Evolutionary conservation across 805 yeast species (phyloP).

Genomic region (Cyberlindnera mrakii): DNA sequence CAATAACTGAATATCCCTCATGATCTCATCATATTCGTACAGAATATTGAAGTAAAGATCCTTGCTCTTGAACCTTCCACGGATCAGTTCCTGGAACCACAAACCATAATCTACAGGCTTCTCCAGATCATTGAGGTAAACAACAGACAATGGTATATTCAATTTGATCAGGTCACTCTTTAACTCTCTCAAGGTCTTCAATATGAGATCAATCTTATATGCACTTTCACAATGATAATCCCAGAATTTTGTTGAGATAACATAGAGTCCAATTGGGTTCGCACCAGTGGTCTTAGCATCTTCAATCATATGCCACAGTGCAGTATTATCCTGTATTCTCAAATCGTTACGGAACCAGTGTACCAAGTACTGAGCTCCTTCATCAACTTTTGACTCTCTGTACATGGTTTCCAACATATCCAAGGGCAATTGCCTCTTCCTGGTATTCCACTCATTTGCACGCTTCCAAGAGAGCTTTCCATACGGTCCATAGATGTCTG

Average conservation of each 20-base stretch:
- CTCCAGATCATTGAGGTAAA: conserved; percentile 17
- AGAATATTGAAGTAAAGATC: conserved; percentile 27
- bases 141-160: conserved; percentile 32
- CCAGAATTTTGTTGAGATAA: conserved; percentile 35
- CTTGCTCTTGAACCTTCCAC: conserved; percentile 6
- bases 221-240: conserved; percentile 38
- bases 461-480: conserved; percentile 1
- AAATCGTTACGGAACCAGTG: conserved; percentile 46
- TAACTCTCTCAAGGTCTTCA: conserved; percentile 29
- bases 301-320: conserved; percentile 31
- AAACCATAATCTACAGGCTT: conserved; percentile 7
- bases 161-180: conserved; percentile 25
- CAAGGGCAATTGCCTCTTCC: conserved; percentile 7
- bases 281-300: conserved; percentile 25
- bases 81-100: conserved; percentile 21
- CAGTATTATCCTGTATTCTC: conserved; percentile 38
- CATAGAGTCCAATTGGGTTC: conserved; percentile 36
- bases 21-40: conserved; percentile 31
- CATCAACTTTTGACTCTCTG: neutral
- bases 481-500: conserved; percentile 1
- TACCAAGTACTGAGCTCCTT: conserved; percentile 21
- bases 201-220: conserved; percentile 35
- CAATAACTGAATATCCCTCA: conserved; percentile 25
- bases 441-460: conserved; percentile 11
- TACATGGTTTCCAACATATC: conserved; percentile 2